phyloP scores from a whole-genome alignment of 768 basidiomycete species.

The Albatrellus ellisii region DNA sequence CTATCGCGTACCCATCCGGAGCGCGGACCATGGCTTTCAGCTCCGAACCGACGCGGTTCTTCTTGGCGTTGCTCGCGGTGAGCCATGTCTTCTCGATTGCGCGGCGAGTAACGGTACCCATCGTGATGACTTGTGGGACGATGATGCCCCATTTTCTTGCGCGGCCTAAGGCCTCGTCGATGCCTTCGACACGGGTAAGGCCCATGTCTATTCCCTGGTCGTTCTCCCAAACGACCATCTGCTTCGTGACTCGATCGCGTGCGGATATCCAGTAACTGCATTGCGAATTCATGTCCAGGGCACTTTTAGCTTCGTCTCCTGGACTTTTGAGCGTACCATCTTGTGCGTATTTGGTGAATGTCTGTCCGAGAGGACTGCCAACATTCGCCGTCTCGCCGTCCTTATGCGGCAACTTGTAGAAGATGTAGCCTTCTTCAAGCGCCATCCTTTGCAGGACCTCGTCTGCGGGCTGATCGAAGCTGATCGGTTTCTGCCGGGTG shows the following conservation, averaged over 20 bases:
- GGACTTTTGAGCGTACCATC: slow-evolving; percentile 81
- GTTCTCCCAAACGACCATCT: slow-evolving; percentile 83
- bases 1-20: slow-evolving; percentile 84
- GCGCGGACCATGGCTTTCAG: slow-evolving; percentile 97
- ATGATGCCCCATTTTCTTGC: slow-evolving; percentile 78
- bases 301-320: slow-evolving; percentile 67
- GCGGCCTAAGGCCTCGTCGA: slow-evolving; percentile 10
- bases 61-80: slow-evolving; percentile 96
- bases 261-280: slow-evolving; percentile 98
- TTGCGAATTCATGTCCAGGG: slow-evolving; percentile 83
- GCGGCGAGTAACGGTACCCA: slow-evolving; percentile 97
- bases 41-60: slow-evolving; percentile 95
- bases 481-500: slow-evolving; percentile 32
- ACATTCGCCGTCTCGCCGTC: slow-evolving; percentile 93
- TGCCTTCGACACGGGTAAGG: slow-evolving; percentile 17
- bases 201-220: slow-evolving; percentile 38
- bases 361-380: slow-evolving; percentile 83
- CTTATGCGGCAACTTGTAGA: slow-evolving; percentile 93
- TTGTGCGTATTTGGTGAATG: slow-evolving; percentile 79
- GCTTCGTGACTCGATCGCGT: slow-evolving; percentile 80
- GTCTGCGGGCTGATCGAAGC: slow-evolving; percentile 55
- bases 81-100: slow-evolving; percentile 98
- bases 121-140: slow-evolving; percentile 89
- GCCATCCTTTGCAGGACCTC: slow-evolving; percentile 36
- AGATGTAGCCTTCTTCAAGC: slow-evolving; percentile 39